Evolutionary conservation across 305 asterid species (phyloP).

Genomic region (Andrographis paniculata): DNA sequence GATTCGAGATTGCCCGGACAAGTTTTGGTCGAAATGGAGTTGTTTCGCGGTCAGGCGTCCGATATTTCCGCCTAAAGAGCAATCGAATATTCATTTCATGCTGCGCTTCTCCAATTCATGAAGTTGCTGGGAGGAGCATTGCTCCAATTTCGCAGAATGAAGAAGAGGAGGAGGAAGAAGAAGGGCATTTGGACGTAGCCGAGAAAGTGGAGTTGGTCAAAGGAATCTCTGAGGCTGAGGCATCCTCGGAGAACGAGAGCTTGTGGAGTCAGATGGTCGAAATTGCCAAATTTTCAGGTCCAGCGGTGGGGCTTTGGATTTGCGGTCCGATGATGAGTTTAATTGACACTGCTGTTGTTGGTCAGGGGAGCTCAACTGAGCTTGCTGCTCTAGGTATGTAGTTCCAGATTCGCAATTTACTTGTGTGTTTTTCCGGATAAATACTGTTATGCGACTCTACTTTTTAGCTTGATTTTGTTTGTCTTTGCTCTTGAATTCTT

Average conservation of each 20-base stretch:
- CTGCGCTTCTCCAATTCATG: slow-evolving; percentile 40
- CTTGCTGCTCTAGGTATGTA: slow-evolving; percentile 84
- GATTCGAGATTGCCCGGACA: slow-evolving; percentile 13
- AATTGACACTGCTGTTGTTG: slow-evolving; percentile 88
- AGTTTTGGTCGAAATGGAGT: slow-evolving; percentile 20
- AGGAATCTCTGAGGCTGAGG: slow-evolving; percentile 18
- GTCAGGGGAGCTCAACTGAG: slow-evolving; percentile 83
- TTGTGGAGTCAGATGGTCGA: slow-evolving; percentile 71
- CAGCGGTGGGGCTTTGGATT: slow-evolving; percentile 88
- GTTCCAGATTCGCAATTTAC: neutral
- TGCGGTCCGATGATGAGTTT: slow-evolving; percentile 95
- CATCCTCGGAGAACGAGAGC: slow-evolving; percentile 42
- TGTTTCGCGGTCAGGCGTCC: slow-evolving; percentile 12
- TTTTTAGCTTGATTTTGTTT: neutral
- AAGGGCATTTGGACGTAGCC: slow-evolving; percentile 13
- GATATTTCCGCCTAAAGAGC: slow-evolving; percentile 12
- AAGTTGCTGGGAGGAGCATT: slow-evolving; percentile 20
- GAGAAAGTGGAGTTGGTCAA: slow-evolving; percentile 18
- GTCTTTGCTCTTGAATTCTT: neutral
- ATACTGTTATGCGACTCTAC: too few species aligned
- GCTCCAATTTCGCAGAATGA: slow-evolving; percentile 25
- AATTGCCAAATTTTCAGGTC: slow-evolving; percentile 87
- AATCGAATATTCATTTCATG: slow-evolving; percentile 22
- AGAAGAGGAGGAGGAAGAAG: slow-evolving; percentile 24
- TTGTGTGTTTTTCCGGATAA: slow-evolving; percentile 2